Conservation (phyloP, 139 green algal genomes). For the Chlorella vulgaris region DNA sequence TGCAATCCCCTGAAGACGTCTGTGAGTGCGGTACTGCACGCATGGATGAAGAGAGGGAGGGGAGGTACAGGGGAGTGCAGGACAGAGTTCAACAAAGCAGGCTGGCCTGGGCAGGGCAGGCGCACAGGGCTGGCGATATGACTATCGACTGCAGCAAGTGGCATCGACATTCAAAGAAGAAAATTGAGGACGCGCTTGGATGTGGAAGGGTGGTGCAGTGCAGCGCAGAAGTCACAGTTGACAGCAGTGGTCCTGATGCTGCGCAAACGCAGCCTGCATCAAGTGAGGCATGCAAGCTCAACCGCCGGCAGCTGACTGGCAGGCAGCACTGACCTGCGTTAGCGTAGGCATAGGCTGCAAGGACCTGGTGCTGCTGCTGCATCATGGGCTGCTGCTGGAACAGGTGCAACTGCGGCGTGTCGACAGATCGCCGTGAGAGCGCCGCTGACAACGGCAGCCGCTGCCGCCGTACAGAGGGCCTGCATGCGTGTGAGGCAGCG, state of each 20-base stretch:
- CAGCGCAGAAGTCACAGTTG: too few relatives aligned
- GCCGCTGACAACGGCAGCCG: background rate
- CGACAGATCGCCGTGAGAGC: background rate
- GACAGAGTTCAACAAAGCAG: too few relatives aligned
- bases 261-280: too few relatives aligned
- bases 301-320: background rate
- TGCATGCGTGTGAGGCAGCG: background rate
- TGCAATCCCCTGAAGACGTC: slow-evolving; percentile 2
- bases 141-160: too few relatives aligned
- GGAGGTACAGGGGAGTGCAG: too few relatives aligned
- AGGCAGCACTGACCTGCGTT: background rate
- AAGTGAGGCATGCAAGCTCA: too few relatives aligned
- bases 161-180: too few relatives aligned
- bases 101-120: too few relatives aligned
- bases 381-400: slow-evolving; percentile 26
- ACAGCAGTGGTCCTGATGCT: background rate
- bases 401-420: background rate
- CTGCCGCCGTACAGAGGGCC: background rate
- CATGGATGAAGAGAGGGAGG: background rate
- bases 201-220: too few relatives aligned
- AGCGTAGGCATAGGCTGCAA: background rate
- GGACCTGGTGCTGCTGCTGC: slow-evolving; percentile 12
- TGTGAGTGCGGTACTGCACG: background rate
- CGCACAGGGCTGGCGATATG: too few relatives aligned
- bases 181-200: background rate